Evolutionary conservation across 306 rosid species (phyloP).

Genomic region (Corylus avellana): DNA sequence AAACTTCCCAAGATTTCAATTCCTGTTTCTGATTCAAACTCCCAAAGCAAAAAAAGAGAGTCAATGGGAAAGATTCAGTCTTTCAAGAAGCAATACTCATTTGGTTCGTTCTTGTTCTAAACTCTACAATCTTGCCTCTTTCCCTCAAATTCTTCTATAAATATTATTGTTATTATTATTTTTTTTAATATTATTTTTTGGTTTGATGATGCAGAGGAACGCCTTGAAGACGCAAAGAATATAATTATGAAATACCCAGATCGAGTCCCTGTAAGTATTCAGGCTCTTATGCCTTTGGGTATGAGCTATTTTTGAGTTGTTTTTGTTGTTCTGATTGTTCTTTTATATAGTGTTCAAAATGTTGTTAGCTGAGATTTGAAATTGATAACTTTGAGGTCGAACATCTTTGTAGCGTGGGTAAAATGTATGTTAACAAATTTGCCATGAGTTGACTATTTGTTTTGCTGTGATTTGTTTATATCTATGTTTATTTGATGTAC

Average conservation of each 20-base stretch:
- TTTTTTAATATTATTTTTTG: conserved; percentile 6
- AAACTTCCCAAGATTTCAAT: background rate
- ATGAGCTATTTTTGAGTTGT: background rate
- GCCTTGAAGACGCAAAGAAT: conserved; percentile 37
- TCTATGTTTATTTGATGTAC: background rate
- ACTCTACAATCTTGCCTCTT: background rate
- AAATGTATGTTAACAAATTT: background rate
- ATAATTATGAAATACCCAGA: conserved; percentile 48
- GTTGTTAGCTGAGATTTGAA: background rate
- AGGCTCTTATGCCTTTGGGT: background rate
- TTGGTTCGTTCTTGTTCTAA: conserved; percentile 30
- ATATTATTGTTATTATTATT: background rate
- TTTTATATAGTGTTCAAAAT: background rate
- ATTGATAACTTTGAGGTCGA: background rate
- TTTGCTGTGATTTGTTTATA: background rate
- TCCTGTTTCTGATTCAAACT: too few relatives aligned
- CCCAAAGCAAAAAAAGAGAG: background rate
- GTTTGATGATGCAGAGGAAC: conserved; percentile 36
- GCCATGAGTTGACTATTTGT: background rate
- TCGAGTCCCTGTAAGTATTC: conserved; percentile 39
- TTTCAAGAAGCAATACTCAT: conserved; percentile 41
- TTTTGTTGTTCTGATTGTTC: background rate
- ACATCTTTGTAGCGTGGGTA: background rate
- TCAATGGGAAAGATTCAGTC: conserved; percentile 38
- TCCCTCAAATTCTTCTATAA: background rate